Evolutionary conservation across 306 rosid species (phyloP), one percentile per base, ranked within the genome.

Genomic region (Inga laurina): DNA sequence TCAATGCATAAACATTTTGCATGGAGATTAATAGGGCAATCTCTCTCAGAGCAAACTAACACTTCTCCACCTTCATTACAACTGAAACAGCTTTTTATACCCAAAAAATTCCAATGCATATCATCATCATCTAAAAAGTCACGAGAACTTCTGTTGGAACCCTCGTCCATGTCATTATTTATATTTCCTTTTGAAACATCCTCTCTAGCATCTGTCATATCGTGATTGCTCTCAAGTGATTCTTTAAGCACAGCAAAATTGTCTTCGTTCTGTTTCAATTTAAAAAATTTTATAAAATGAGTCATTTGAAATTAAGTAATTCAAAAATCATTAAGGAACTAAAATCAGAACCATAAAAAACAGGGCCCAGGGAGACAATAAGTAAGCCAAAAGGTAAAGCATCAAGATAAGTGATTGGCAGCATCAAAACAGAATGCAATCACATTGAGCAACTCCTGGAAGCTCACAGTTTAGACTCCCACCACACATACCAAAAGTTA

Each of bases 21-120:
- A 34, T 95, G 99, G 46, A 92, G 57, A 2, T 83, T 43, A 83
- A 92, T 73, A 18, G 89, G 91, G 80, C 96, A 92, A n/a, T 86
- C 90, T 4, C 27, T 86, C 81, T 54, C 92, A 65, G 77, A 22
- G 82, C 97, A 95, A 51, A 84, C 85, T 35, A 91, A 78, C 21
- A 90, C 35, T 2, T 79, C 87, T 1, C 84, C 86, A 71, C 77
- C n/a, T 77, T 72, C 48, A 16, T 86, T 79, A 78, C 99, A 93
- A 22, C 72, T 75, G 5, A 92, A 30, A 79, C 98, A 93, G 44
- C 48, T 80, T 61, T 19, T 81, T n/a, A 65, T 64, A 75, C 79
- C 86, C 2, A 82, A 44, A 5, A 57, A 78, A 57, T 85, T 92
- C 21, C 64, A 5, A 51, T 24, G 62, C 27, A 37, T 51, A 4